These are phyloP conservation scores for Trichophyton verrucosum DNA, from an alignment of 2,329 filamentous ascomycete species.

Conservation along the genomic window DNA sequence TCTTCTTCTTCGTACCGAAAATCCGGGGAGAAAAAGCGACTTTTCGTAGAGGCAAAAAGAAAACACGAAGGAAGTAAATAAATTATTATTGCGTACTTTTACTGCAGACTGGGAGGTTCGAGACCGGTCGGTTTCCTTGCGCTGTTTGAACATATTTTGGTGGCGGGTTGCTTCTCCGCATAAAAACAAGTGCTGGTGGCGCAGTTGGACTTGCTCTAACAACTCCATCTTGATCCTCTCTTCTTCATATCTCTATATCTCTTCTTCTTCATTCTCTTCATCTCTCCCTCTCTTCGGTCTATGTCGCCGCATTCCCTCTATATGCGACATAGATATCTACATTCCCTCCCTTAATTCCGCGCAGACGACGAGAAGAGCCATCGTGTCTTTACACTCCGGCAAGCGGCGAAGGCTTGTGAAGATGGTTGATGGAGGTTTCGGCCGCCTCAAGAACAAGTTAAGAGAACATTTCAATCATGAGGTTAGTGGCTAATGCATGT, in stretches of 20 bases:
- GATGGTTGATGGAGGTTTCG: slow-evolving; percentile 9
- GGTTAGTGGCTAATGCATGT: slow-evolving; percentile 14
- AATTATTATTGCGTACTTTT: background rate
- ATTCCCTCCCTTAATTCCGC: too few species aligned
- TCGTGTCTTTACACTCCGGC: background rate
- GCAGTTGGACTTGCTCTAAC: too few species aligned
- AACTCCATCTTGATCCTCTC: too few species aligned
- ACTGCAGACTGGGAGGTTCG: background rate
- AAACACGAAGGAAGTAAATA: too few species aligned
- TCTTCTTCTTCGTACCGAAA: background rate
- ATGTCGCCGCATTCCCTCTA: too few species aligned
- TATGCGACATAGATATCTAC: background rate
- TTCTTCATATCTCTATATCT: background rate
- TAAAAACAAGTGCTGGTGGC: too few species aligned
- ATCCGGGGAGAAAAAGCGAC: background rate
- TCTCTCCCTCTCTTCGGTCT: too few species aligned
- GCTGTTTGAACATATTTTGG: background rate
- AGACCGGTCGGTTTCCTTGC: too few species aligned
- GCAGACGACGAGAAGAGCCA: background rate
- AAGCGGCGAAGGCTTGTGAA: background rate
- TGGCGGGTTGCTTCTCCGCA: background rate
- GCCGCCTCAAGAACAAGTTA: slow-evolving; percentile 9
- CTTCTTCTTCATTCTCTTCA: background rate
- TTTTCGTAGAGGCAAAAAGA: background rate
- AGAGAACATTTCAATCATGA: slow-evolving; percentile 6